Percentiles rank a stretch among this genome's conserved stretches.
Conservation (phyloP, 192 early-diverging fungal species). For the Coemansia javaensis region DNA sequence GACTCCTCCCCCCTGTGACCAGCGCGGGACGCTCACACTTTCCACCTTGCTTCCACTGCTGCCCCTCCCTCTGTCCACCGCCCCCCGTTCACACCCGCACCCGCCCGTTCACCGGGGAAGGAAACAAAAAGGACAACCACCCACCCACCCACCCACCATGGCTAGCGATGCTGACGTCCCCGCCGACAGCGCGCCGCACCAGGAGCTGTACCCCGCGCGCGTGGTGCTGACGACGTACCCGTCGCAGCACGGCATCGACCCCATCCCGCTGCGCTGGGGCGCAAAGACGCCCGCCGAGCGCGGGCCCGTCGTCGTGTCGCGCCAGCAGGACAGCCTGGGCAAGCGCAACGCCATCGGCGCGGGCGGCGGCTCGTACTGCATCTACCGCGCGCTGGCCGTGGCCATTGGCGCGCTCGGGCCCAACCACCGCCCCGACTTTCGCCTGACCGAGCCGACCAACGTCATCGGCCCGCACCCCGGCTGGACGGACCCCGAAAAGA, state of each 20-base stretch:
- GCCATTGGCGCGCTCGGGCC: slow-evolving; percentile 82
- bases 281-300: slow-evolving; percentile 63
- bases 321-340: slow-evolving; percentile 67
- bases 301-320: slow-evolving; percentile 84
- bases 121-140: too few species aligned
- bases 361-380: slow-evolving; percentile 85
- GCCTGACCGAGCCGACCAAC: slow-evolving; percentile 81
- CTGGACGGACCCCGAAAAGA: slow-evolving; percentile 82
- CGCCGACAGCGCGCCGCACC: not conserved
- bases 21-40: too few species aligned
- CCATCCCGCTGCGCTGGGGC: slow-evolving; percentile 74
- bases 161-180: not conserved
- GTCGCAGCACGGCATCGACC: slow-evolving; percentile 64
- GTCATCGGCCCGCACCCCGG: slow-evolving; percentile 70
- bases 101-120: too few species aligned
- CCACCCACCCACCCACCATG: not conserved
- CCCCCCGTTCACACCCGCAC: too few species aligned
- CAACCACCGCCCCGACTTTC: slow-evolving; percentile 82
- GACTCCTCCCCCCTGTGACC: too few species aligned
- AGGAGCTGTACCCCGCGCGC: slow-evolving; percentile 53
- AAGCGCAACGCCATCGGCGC: slow-evolving; percentile 94
- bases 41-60: too few species aligned
- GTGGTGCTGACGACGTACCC: slow-evolving; percentile 72
- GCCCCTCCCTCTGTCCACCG: too few species aligned
- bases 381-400: slow-evolving; percentile 87